Base-by-base conservation (phyloP, 495 filamentous ascomycete species). In the Aspergillus asperescens region DNA sequence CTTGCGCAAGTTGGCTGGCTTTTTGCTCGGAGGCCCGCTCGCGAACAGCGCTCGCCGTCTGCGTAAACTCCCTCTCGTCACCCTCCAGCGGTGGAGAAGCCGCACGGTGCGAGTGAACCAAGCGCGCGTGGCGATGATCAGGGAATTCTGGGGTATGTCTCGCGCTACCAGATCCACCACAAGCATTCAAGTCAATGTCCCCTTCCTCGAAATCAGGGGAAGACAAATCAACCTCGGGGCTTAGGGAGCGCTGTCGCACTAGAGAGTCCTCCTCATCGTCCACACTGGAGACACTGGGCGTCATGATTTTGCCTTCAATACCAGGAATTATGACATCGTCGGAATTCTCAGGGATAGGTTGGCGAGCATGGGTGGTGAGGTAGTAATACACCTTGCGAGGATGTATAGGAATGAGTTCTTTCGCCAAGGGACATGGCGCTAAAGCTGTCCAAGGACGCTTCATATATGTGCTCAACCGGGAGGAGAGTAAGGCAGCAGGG, bases 361-460 rank as follows among this genome's bases (percentile, higher is more conserved):
- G 90, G 58, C 83, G 88, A 42, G 87, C 83, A 55, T 73, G 82
- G 7, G 88, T 95, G 31, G 89, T 93, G 43, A 98, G 81, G 70
- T 88, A 96, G 68, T 91, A 98, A 71, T 95, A 98, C 47, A 95
- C 90, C 71, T 93, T 89, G 62, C 89, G 87, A 20, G 93, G 93
- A 62, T 97, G 92, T 31, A 92, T 85, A 24, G 88, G 82, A 62
- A 95, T 86, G 50, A 96, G 82, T 71, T 94, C 89, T 70, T 97
- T 98, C 32, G 85, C 88, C 40, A 97, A 66, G 4, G 95, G 90
- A 66, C 93, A 97, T 4, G 87, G 89, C 35, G 87, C 73, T 18
- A 85, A 70, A 18, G 87, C 83, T 1, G 84, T 85, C 90, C 90
- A 96, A 20, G 87, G 69, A 53, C 93, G 87, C 74, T 91, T 90